Percentiles rank a stretch among this genome's conserved stretches.
Evolutionary conservation across 2,329 filamentous ascomycete species (phyloP).

Genomic region (Geosmithia putterillii): DNA sequence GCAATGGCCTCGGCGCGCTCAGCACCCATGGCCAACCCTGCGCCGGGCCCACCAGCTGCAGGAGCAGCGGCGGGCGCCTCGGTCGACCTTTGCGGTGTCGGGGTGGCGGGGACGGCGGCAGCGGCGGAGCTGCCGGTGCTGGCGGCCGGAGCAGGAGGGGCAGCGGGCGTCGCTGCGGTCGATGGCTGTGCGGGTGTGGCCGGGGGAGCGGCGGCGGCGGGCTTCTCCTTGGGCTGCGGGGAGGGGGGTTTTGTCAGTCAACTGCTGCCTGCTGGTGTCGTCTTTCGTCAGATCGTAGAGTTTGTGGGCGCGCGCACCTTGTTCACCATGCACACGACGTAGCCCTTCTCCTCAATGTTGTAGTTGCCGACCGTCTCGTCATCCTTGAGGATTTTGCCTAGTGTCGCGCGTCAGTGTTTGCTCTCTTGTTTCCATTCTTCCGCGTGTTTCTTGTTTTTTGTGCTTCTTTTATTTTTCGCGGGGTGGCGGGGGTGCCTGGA

Average conservation of each 20-base stretch:
- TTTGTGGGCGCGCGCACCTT: conserved; percentile 73
- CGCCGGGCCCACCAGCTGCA: conserved; percentile 37
- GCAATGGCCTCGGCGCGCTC: conserved; percentile 72
- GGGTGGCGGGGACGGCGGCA: conserved; percentile 36
- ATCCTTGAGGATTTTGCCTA: conserved; percentile 98
- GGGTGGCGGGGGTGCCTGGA: no score
- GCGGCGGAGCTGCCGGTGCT: conserved; percentile 25
- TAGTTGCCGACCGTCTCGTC: conserved; percentile 92
- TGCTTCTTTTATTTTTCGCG: no score
- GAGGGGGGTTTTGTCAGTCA: no score
- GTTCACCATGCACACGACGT: conserved; percentile 96
- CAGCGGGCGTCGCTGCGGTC: conserved; percentile 53
- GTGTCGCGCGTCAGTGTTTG: background rate
- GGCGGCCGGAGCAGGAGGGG: conserved; percentile 42
- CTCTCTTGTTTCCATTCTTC: background rate
- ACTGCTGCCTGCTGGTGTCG: no score
- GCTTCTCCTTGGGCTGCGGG: conserved; percentile 44
- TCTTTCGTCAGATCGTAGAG: no score
- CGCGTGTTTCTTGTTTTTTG: no score
- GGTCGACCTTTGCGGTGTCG: conserved; percentile 32
- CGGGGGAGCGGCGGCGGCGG: conserved; percentile 39
- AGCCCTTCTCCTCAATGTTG: conserved; percentile 98
- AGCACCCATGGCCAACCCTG: conserved; percentile 74
- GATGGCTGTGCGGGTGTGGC: conserved; percentile 43
- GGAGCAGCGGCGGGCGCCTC: conserved; percentile 27